Evolutionary conservation across 345 rosid species (phyloP), one percentile per base, ranked within the genome.

Genomic region (Melaleuca alternifolia): DNA sequence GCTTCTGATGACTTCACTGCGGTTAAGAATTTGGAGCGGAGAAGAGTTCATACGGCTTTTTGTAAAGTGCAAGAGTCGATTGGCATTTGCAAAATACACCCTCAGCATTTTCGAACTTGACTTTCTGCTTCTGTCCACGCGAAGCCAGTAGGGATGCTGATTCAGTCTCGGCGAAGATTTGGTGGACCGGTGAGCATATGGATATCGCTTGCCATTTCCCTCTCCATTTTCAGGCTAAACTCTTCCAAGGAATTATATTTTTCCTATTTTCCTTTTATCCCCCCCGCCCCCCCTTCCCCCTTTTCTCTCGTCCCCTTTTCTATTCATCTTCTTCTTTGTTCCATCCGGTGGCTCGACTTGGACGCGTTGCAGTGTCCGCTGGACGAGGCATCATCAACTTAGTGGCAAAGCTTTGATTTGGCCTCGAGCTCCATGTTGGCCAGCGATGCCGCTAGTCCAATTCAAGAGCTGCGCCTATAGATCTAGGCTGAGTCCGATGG

Each of bases 271-370:
- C 2, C 21, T 54, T 54, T 0, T 0, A 7, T 54, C 23, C 3
- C 15, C 5, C 1, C 2, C 3, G 6, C 6, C 12, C 6, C 1
- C 10, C 20, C 10, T 13, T 28, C n/a, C n/a, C n/a, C n/a, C n/a
- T n/a, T n/a, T n/a, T n/a, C n/a, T n/a, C n/a, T n/a, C n/a, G n/a
- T n/a, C 6, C 1, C 10, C 20, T 28, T 41, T 6, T 6, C 75
- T 4, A 61, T 28, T 12, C 16, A 28, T 61, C 75, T 61, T 61
- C 33, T 61, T n/a, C 37, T 13, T 61, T 61, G 5, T n/a, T 61
- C 37, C 9, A 28, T 59, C 6, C 13, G 37, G 33, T n/a, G 33
- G 33, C 71, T 11, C 8, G 1, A 16, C 33, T n/a, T 12, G 59
- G 33, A 59, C 15, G 18, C 71, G 12, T 15, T 11, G 15, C 71